Base-by-base conservation (phyloP, 108 stramenopile genomes). In the Aureococcus anophagefferens region DNA sequence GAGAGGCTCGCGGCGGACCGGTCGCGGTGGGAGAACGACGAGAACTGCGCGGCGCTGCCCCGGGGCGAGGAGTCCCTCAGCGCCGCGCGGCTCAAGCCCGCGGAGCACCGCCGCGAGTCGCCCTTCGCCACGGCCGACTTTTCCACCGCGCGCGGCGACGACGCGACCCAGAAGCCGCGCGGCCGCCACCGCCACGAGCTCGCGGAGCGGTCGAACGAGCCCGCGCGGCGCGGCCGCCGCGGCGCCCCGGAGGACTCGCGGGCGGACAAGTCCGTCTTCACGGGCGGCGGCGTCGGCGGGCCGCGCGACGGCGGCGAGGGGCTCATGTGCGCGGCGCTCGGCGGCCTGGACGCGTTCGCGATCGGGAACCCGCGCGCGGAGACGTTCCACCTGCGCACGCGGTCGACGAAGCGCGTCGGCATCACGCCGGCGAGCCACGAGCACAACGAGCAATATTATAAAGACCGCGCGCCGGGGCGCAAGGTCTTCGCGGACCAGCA, bases 371-470 rank as follows among this genome's bases (percentile, higher is more conserved):
- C 51, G 25, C 17, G 51, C 1, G 51, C 51, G 51, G 51, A 59
- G 51, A 25, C 14, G 4, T 59, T 59, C 13, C 7, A 9, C 17
- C 25, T 59, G 51, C 4, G 51, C 7, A 59, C 51, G 17, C 51
- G 51, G 25, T 59, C 51, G 21, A 59, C 51, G 51, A 59, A 59
- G 51, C 51, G 51, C 51, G 51, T 59, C 51, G 51, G 51, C 51
- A 59, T 59, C 51, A 18, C 17, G 51, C 51, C 51, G 1, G 21
- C 4, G 25, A 25, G 21, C 1, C 17, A 18, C 21, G 14, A 59
- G 3, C 7, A 4, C 37, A 40, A 4, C 37, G 7, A 40, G 37
- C 37, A 40, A 40, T 11, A 40, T 40, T n/a, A n/a, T n/a, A n/a
- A n/a, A n/a, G n/a, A n/a, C n/a, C n/a, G n/a, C n/a, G n/a, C n/a